phyloP scores from a whole-genome alignment of 305 asterid species.

The Caryopteris hybrid region DNA sequence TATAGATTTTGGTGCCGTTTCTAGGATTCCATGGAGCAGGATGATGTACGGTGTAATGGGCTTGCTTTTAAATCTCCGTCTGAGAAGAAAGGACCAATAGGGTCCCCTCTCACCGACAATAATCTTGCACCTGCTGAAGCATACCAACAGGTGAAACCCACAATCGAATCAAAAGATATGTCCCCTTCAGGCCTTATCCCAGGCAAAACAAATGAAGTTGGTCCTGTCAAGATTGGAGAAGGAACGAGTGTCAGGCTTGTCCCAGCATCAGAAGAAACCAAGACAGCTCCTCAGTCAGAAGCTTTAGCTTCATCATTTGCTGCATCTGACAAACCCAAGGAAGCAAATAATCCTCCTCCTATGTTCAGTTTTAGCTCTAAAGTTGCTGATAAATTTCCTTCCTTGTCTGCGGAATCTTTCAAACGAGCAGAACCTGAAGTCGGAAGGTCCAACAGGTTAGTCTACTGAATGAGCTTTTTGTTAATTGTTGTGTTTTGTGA shows the following conservation, averaged over 20 bases:
- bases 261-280: conserved; percentile 25
- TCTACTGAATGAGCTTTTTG: not conserved
- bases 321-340: conserved; percentile 32
- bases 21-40: conserved; percentile 45
- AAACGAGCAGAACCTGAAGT: conserved; percentile 21
- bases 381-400: conserved; percentile 30
- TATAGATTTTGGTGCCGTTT: conserved; percentile 11
- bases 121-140: conserved; percentile 30
- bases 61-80: conserved; percentile 24
- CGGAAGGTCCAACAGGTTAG: conserved; percentile 37
- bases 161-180: conserved; percentile 27
- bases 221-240: conserved; percentile 19
- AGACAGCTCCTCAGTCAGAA: conserved; percentile 18
- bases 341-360: conserved; percentile 27
- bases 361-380: conserved; percentile 37
- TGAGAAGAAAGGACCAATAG: conserved; percentile 26
- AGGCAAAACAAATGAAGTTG: conserved; percentile 22
- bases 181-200: conserved; percentile 15
- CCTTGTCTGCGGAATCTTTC: conserved; percentile 24
- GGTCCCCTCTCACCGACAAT: conserved; percentile 18
- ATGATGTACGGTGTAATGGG: conserved; percentile 37
- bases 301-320: conserved; percentile 21
- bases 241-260: conserved; percentile 12
- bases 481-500: not conserved
- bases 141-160: conserved; percentile 16